Percentiles rank a stretch among this genome's conserved stretches.
Evolutionary conservation across 1,284 basidiomycete genomes (phyloP).

Genomic region (Stygiomarasmius scandens): DNA sequence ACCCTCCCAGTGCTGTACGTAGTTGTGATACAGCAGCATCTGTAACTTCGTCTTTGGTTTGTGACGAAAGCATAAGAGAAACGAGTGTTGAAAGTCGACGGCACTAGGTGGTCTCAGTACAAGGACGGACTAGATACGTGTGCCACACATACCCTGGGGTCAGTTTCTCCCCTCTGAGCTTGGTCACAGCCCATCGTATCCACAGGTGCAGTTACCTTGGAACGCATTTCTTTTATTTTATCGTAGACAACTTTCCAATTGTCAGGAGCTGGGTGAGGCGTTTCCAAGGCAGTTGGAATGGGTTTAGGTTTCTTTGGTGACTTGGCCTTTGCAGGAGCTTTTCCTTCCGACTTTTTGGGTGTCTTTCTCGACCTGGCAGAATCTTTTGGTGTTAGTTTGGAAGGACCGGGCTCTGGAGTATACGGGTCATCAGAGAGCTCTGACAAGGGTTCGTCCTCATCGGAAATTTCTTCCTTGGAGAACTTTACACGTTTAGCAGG

Average conservation of each 20-base stretch:
- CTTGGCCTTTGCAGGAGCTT: constrained; percentile 37
- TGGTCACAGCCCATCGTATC: constrained; percentile 90
- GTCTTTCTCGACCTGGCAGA: constrained; percentile 29
- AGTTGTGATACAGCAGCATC: constrained; percentile 83
- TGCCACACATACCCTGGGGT: constrained; percentile 6
- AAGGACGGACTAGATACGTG: not conserved
- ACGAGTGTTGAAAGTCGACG: constrained; percentile 85
- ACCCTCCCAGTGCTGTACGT: constrained; percentile 74
- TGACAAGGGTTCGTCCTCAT: constrained; percentile 23
- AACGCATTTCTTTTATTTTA: constrained; percentile 79
- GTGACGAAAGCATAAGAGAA: constrained; percentile 93
- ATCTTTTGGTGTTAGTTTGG: constrained; percentile 20
- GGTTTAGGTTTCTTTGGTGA: constrained; percentile 32
- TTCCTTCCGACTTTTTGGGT: constrained; percentile 1
- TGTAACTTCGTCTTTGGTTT: constrained; percentile 93
- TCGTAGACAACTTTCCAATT: constrained; percentile 79
- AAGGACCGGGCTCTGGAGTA: not conserved
- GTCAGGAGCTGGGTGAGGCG: constrained; percentile 74
- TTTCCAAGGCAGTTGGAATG: constrained; percentile 58
- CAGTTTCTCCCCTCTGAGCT: constrained; percentile 34
- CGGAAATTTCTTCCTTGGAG: constrained; percentile 23
- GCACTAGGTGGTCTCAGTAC: constrained; percentile 47
- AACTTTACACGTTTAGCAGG: constrained; percentile 37
- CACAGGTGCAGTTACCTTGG: constrained; percentile 77
- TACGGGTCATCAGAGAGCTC: constrained; percentile 11